Evolutionary conservation across 2,329 filamentous ascomycete species (phyloP), one percentile per base, ranked within the genome.

Genomic region (Cryphonectria radicalis): DNA sequence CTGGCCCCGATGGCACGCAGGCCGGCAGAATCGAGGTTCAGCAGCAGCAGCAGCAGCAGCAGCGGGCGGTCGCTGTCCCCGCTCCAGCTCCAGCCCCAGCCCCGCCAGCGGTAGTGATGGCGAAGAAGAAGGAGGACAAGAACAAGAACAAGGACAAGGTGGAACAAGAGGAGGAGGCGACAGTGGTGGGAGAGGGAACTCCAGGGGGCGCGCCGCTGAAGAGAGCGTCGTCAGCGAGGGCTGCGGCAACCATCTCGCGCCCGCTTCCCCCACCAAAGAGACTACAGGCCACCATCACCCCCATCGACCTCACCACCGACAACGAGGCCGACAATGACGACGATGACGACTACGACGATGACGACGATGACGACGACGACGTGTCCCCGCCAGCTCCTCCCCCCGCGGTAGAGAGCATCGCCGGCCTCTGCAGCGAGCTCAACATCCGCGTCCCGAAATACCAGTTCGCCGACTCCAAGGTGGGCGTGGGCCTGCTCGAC

Each of bases 381-480:
- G 19, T 35, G 35, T 17, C 32, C 37, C 11, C 37, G 6, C 40
- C n/a, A 22, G 53, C 63, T 3, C 22, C 73, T 28, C 65, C 71
- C 0, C 63, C 74, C 3, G 73, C 72, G 13, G 73, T 72, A 14
- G 75, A 78, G 67, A 76, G 75, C 7, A 79, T 85, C 8, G 43
- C 69, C 2, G 70, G 73, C 10, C 79, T 85, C 32, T 82, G 82
- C 64, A 59, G 32, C 0, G 72, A 69, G 0, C 77, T 87, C 4
- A 77, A 76, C 59, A 70, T 83, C 6, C 74, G 74, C 0, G 40
- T 67, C 0, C 84, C 83, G 0, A 69, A 43, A 5, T 87, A 85
- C 74, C 25, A 50, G 2, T 14, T 68, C 14, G 25, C 22, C 4
- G 17, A 13, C 1, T 55, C 83, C 11, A 74, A 71, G 3, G 14